phyloP scores from a whole-genome alignment of 192 early-diverging fungal genomes.

The Chytriomyces sp. region DNA sequence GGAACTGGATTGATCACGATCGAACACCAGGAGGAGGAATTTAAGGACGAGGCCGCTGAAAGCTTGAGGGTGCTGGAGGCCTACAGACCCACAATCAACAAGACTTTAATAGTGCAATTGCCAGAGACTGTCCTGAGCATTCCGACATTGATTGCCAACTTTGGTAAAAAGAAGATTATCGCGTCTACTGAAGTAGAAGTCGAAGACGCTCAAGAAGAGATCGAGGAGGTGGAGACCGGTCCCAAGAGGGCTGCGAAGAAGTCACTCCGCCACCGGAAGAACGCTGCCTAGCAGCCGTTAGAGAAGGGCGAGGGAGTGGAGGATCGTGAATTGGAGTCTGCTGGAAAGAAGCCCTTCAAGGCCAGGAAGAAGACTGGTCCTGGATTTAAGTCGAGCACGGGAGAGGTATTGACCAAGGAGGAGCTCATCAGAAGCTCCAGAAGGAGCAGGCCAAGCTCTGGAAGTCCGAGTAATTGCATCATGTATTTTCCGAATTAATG shows the following conservation, averaged over 20 bases:
- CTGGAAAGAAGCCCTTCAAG: not conserved
- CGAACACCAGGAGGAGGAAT: conserved; percentile 8
- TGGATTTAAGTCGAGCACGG: conserved; percentile 7
- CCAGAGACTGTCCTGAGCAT: conserved; percentile 9
- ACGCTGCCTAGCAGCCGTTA: not conserved
- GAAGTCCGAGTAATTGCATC: not conserved
- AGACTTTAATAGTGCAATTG: conserved; percentile 33
- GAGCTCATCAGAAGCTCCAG: conserved; percentile 24
- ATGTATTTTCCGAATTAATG: too few relatives aligned
- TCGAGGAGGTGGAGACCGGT: not conserved
- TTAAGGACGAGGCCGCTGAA: conserved; percentile 2
- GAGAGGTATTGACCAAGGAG: conserved; percentile 29
- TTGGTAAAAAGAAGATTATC: not conserved
- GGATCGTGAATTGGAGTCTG: not conserved
- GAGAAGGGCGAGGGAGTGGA: not conserved
- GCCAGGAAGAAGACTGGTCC: conserved; percentile 9
- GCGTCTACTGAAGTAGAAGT: not conserved
- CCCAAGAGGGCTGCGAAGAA: not conserved
- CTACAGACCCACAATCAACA: conserved; percentile 23
- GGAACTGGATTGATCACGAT: conserved; percentile 4
- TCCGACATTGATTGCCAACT: not conserved
- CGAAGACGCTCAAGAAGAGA: not conserved
- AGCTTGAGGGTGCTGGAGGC: not conserved
- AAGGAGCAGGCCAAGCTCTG: conserved; percentile 16
- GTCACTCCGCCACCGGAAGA: not conserved